Percentiles rank a stretch among this genome's conserved stretches.
Evolutionary conservation across 441 rosid species (phyloP).

Genomic region (Adansonia rubrostipa): DNA sequence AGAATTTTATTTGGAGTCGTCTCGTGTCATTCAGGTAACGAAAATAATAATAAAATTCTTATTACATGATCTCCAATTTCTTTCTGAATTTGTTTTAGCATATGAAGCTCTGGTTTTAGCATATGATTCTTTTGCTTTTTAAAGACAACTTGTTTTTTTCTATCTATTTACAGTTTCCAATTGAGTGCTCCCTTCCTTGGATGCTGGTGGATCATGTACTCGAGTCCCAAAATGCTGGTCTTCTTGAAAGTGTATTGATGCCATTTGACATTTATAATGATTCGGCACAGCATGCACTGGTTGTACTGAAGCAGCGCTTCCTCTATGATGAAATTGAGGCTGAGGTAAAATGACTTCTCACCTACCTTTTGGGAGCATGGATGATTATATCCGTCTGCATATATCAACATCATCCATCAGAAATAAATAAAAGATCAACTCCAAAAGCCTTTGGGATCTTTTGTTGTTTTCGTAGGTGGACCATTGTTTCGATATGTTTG

Average conservation of each 20-base stretch:
- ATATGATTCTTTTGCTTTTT: neutral
- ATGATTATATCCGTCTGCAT: neutral
- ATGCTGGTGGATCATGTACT: slow-evolving; percentile 95
- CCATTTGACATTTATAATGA: slow-evolving; percentile 98
- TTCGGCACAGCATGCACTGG: slow-evolving; percentile 99
- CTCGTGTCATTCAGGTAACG: slow-evolving; percentile 98
- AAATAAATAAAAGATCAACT: slow-evolving; percentile 21
- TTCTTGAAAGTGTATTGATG: slow-evolving; percentile 89
- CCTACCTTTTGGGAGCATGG: neutral
- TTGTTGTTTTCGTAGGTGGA: slow-evolving; percentile 72
- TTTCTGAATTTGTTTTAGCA: slow-evolving; percentile 25
- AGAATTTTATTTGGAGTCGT: slow-evolving; percentile 99
- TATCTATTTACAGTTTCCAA: slow-evolving; percentile 70
- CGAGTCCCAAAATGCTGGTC: slow-evolving; percentile 82
- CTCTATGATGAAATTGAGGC: slow-evolving; percentile 99
- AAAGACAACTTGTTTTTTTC: slow-evolving; percentile 20
- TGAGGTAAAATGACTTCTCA: slow-evolving; percentile 61
- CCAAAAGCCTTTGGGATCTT: slow-evolving; percentile 27
- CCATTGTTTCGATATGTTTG: slow-evolving; percentile 97
- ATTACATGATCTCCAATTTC: slow-evolving; percentile 6
- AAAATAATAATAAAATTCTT: slow-evolving; percentile 21
- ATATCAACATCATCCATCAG: neutral
- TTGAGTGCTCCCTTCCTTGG: slow-evolving; percentile 99
- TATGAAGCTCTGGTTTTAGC: slow-evolving; percentile 17
- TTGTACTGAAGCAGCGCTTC: slow-evolving; percentile 86